These are phyloP conservation scores for Beta lomatogona DNA, from an alignment of 179 eudicot genomes.

Conservation along the genomic window DNA sequence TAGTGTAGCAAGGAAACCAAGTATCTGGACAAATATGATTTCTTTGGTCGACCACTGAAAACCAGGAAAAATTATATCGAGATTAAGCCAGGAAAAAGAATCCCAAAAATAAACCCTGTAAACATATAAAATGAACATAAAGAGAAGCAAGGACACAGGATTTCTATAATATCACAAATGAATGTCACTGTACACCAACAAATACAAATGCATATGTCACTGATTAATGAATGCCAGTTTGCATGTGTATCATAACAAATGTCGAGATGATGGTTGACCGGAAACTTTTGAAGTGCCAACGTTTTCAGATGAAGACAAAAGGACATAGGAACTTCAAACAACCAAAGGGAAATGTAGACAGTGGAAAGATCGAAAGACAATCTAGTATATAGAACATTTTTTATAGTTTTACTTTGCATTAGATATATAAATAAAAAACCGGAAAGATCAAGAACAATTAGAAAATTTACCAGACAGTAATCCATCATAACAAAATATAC, in stretches of 20 bases:
- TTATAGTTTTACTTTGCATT: too few relatives aligned
- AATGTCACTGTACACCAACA: too few relatives aligned
- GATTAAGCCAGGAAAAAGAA: not conserved
- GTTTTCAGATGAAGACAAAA: not conserved
- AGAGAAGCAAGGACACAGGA: not conserved
- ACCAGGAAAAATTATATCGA: not conserved
- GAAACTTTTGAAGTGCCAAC: not conserved
- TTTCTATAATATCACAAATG: not conserved
- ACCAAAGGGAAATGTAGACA: not conserved
- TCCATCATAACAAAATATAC: too few relatives aligned
- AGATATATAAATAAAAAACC: too few relatives aligned
- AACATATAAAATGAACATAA: not conserved
- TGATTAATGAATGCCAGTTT: not conserved
- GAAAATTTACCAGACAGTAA: too few relatives aligned
- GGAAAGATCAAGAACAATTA: too few relatives aligned
- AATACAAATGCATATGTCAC: too few relatives aligned
- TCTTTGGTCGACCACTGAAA: slow-evolving; percentile 58
- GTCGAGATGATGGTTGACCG: not conserved
- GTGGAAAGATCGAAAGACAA: not conserved
- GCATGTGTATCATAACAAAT: not conserved
- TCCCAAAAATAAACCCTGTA: not conserved
- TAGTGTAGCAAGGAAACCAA: slow-evolving; percentile 62
- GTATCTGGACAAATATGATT: slow-evolving; percentile 45
- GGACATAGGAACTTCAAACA: not conserved
- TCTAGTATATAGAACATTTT: too few relatives aligned